Evolutionary conservation across 495 filamentous ascomycete species (phyloP), one percentile per base, ranked within the genome.

Genomic region (Parathielavia hyrcaniae): DNA sequence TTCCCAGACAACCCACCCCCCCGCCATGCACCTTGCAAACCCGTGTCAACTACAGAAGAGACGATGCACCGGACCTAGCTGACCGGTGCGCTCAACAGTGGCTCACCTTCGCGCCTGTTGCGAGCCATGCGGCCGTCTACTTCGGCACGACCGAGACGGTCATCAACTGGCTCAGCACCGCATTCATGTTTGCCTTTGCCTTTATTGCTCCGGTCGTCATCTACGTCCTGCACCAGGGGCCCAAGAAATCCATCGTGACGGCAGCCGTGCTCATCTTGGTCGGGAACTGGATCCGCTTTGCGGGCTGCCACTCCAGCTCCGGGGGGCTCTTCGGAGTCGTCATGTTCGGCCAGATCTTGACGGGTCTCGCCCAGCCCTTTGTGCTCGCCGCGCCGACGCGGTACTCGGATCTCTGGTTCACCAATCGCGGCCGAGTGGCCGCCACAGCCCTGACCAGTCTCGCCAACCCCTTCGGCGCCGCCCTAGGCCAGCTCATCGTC

Each of bases 381-480:
- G 90, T 95, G 35, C 82, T 97, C 6, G 83, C 87, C 39, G 90
- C 93, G 1, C 91, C 93, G 0, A 91, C 93, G 4, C 79, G 90
- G 54, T 98, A 96, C 66, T 91, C 87, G 55, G 91, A 96, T 66
- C 75, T 96, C 34, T 97, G 93, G 93, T 98, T 98, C 72, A 88
- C 89, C 0, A 85, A 89, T 58, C 69, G 75, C 0, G 92, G 90
- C 16, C 84, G 93, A 52, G 88, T 92, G 14, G 85, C 86, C 48
- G 92, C 93, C 16, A 98, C 93, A 4, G 93, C 93, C 1, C 64
- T 96, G 19, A 85, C 87, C 14, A 90, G 83, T 35, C 72, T 97
- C 47, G 87, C 91, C 1, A 96, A 96, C 69, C 90, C 91, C 0
- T 78, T 96, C 56, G 91, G 92, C 10, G 91, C 88, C 22, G 91